These are phyloP conservation scores for Epichloe sp. DNA, from an alignment of 2,329 filamentous ascomycete genomes.

Conservation along the genomic window DNA sequence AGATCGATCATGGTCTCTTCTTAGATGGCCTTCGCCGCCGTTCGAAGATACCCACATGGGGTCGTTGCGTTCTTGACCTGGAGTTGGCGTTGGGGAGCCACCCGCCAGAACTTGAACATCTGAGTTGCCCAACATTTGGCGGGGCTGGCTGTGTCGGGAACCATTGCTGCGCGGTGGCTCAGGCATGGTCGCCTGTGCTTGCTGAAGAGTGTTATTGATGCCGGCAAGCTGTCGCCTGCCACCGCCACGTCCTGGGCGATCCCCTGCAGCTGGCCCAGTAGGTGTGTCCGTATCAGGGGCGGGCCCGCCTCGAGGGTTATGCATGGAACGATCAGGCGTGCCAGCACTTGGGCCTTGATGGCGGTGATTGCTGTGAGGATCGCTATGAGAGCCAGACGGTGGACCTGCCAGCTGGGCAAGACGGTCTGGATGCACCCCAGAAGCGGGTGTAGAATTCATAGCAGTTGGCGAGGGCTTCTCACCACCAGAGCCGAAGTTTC, in stretches of 20 bases:
- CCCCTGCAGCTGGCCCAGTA: slow-evolving; percentile 22
- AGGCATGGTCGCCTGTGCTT: slow-evolving; percentile 32
- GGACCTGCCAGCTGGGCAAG: slow-evolving; percentile 30
- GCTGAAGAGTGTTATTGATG: slow-evolving; percentile 45
- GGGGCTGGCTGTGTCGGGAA: slow-evolving; percentile 18
- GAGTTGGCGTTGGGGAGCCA: slow-evolving; percentile 38
- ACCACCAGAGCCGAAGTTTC: slow-evolving; percentile 20
- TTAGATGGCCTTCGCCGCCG: slow-evolving; percentile 17
- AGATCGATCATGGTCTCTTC: slow-evolving; percentile 28
- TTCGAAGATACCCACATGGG: slow-evolving; percentile 21
- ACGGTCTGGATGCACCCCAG: slow-evolving; percentile 37
- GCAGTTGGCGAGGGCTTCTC: slow-evolving; percentile 14
- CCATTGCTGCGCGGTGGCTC: slow-evolving; percentile 23
- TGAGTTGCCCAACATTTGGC: slow-evolving; percentile 35
- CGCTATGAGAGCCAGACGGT: slow-evolving; percentile 17
- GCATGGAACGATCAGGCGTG: slow-evolving; percentile 14
- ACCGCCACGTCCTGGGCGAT: slow-evolving; percentile 24
- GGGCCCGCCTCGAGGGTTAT: slow-evolving; percentile 9
- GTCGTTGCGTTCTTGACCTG: slow-evolving; percentile 35
- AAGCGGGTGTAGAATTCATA: slow-evolving; percentile 12
- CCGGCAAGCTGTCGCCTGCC: slow-evolving; percentile 42
- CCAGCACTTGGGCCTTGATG: slow-evolving; percentile 14
- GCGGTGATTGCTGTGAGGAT: slow-evolving; percentile 16
- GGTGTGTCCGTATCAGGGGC: slow-evolving; percentile 17
- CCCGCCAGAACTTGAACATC: slow-evolving; percentile 44